Conservation (phyloP, 768 basidiomycete genomes). For the Boletus insuetus region DNA sequence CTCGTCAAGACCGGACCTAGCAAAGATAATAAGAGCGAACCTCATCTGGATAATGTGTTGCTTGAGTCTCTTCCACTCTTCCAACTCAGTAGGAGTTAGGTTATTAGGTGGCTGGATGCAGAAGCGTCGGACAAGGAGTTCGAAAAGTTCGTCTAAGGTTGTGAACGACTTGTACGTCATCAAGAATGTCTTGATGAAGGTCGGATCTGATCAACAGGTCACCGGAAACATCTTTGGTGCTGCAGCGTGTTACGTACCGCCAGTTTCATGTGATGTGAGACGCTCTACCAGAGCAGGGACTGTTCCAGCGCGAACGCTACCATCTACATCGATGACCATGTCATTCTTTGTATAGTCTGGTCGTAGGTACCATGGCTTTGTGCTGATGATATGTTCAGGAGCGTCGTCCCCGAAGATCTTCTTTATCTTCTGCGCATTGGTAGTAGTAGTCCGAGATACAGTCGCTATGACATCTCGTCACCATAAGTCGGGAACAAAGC, state of each 20-base stretch:
- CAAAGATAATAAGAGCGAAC: slow-evolving; percentile 42
- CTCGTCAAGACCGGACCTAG: not conserved
- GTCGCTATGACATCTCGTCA: slow-evolving; percentile 19
- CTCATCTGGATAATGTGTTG: slow-evolving; percentile 84
- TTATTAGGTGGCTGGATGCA: slow-evolving; percentile 70
- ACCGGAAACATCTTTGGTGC: not conserved
- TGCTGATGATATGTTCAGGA: slow-evolving; percentile 44
- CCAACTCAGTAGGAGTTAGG: slow-evolving; percentile 55
- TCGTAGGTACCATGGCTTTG: slow-evolving; percentile 81
- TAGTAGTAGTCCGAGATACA: slow-evolving; percentile 22
- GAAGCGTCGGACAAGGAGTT: slow-evolving; percentile 79
- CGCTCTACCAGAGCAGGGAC: slow-evolving; percentile 83
- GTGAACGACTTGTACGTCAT: slow-evolving; percentile 97
- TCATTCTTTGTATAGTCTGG: slow-evolving; percentile 78
- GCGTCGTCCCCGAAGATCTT: slow-evolving; percentile 64
- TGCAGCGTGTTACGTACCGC: slow-evolving; percentile 51
- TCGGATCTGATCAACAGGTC: slow-evolving; percentile 50
- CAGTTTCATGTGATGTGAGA: slow-evolving; percentile 86
- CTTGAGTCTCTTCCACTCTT: slow-evolving; percentile 83
- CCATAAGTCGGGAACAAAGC: not conserved
- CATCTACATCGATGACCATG: slow-evolving; percentile 82
- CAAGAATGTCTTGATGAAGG: slow-evolving; percentile 85
- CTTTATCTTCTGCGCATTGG: slow-evolving; percentile 54
- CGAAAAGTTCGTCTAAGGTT: slow-evolving; percentile 75
- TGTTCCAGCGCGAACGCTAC: slow-evolving; percentile 83